Evolutionary conservation across 2,329 filamentous ascomycete species (phyloP).

Genomic region (Epichloe coenophiala): DNA sequence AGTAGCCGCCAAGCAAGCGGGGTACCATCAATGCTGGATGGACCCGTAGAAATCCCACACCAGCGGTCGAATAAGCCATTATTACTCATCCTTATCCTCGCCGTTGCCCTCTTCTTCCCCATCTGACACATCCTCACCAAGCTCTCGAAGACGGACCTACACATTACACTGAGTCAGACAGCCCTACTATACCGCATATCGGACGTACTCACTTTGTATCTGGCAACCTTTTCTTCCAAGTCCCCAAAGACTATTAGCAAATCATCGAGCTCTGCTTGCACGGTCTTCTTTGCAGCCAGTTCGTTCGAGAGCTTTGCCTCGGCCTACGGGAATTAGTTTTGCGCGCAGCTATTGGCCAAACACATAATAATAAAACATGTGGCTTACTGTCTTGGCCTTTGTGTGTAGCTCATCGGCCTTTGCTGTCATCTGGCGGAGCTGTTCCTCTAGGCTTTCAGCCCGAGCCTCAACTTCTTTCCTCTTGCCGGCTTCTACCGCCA

Average conservation of each 20-base stretch:
- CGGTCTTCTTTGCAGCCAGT: constrained; percentile 47
- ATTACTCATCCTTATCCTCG: constrained; percentile 33
- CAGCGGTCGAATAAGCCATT: neutral
- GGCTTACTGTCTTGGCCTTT: constrained; percentile 15
- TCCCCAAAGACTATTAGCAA: constrained; percentile 71
- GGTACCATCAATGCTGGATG: too few relatives aligned
- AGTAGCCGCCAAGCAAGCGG: too few relatives aligned
- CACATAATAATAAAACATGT: too few relatives aligned
- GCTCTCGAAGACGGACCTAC: constrained; percentile 45
- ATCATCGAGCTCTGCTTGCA: constrained; percentile 66
- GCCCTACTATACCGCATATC: neutral
- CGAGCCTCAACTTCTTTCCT: constrained; percentile 14
- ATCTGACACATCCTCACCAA: constrained; percentile 57
- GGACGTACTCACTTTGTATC: constrained; percentile 51
- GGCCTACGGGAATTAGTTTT: constrained; percentile 12
- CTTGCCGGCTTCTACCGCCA: constrained; percentile 23
- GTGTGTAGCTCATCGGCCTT: constrained; percentile 10
- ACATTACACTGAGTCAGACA: neutral
- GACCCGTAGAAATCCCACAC: too few relatives aligned
- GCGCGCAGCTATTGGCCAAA: neutral
- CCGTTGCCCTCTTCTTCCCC: constrained; percentile 40
- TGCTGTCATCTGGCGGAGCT: constrained; percentile 11
- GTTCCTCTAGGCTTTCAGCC: constrained; percentile 14
- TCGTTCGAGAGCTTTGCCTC: constrained; percentile 25
- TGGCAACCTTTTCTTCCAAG: constrained; percentile 60